phyloP scores from a whole-genome alignment of 257 asterid genomes.

The Solanum chaucha region DNA sequence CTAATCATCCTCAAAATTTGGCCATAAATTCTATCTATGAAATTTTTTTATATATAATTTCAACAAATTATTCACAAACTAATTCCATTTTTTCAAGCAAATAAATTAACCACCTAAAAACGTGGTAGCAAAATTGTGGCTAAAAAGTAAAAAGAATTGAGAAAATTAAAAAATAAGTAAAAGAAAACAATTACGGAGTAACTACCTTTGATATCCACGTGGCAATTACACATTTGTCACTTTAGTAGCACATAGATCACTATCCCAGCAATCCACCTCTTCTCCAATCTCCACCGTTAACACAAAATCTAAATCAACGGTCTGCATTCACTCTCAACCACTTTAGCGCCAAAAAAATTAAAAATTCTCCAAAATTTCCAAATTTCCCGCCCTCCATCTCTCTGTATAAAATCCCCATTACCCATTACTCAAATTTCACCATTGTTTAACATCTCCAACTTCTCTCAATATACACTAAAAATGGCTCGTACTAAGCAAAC shows the following conservation, averaged over 20 bases:
- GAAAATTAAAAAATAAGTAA: not conserved
- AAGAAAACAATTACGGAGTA: not conserved
- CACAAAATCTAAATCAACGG: not conserved
- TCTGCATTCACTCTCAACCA: not conserved
- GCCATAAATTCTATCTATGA: not conserved
- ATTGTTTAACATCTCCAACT: not conserved
- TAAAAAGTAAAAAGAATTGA: not conserved
- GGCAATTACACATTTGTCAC: not conserved
- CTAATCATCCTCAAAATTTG: not conserved
- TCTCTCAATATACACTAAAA: not conserved
- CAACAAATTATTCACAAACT: not conserved
- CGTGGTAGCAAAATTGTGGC: not conserved
- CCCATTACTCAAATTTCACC: not conserved
- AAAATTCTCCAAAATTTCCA: conserved; percentile 1
- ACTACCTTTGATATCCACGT: not conserved
- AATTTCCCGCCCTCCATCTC: conserved; percentile 13
- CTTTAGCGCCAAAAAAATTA: conserved; percentile 1
- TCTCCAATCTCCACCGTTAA: not conserved
- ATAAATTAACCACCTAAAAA: not conserved
- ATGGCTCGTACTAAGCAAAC: conserved; percentile 75
- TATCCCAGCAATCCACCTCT: not conserved
- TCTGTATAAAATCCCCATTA: conserved; percentile 3
- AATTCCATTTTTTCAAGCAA: not conserved
- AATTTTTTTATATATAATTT: no score
- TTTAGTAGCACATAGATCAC: not conserved